phyloP scores from a whole-genome alignment of 2,329 filamentous ascomycete genomes.

The Aspergillus viridinutans region DNA sequence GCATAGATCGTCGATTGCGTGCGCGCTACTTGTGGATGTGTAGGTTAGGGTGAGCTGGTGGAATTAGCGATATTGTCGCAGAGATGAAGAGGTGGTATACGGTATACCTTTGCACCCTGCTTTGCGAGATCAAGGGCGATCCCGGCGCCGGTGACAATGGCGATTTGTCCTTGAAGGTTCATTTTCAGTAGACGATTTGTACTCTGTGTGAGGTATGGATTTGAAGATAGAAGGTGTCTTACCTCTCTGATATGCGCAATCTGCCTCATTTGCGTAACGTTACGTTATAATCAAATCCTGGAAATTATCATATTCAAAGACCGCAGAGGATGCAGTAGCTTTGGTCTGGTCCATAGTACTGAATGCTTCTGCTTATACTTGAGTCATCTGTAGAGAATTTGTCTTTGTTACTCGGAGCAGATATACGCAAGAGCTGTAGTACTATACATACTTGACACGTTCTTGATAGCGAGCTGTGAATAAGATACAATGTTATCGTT shows the following conservation, averaged over 20 bases:
- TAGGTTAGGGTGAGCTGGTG: not conserved
- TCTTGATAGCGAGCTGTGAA: no score
- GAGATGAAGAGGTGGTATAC: no score
- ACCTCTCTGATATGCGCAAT: not conserved
- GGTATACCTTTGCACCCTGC: not conserved
- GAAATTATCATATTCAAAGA: not conserved
- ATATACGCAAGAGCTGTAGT: no score
- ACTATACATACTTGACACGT: no score
- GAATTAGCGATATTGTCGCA: not conserved
- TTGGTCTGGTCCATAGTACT: no score
- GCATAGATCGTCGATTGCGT: not conserved
- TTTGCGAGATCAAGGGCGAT: slow-evolving; percentile 1
- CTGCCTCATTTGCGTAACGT: not conserved
- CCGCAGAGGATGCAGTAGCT: not conserved
- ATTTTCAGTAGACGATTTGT: not conserved
- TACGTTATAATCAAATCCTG: not conserved
- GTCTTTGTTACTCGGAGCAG: no score
- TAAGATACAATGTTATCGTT: no score
- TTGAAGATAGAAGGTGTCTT: not conserved
- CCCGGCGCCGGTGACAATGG: slow-evolving; percentile 2
- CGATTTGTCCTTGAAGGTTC: not conserved
- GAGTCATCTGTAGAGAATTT: no score
- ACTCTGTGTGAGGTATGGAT: not conserved
- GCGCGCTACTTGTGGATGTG: not conserved
- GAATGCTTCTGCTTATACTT: no score